phyloP scores from a whole-genome alignment of 805 yeast genomes.

The Saccharomycopsis oosterbeekiorum region DNA sequence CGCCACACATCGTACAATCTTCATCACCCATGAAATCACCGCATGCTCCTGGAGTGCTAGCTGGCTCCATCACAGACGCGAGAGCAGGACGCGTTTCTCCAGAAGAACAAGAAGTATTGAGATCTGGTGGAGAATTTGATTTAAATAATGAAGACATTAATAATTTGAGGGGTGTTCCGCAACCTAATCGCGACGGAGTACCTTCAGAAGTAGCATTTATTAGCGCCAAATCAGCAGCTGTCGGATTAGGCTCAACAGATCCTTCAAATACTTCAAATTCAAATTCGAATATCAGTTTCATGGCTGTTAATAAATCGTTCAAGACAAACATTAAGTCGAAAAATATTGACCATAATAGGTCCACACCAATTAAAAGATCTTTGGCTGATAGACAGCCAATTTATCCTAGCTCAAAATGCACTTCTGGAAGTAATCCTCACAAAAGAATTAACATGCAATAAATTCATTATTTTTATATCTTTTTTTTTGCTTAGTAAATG shows the following conservation, averaged over 20 bases:
- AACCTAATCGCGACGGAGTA: conserved; percentile 14
- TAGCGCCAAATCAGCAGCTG: conserved; percentile 55
- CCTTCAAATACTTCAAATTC: conserved; percentile 30
- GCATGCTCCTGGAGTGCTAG: background rate
- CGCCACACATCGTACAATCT: background rate
- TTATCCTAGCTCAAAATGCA: conserved; percentile 8
- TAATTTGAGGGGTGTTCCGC: background rate
- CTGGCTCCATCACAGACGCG: too few relatives aligned
- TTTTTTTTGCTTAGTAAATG: too few relatives aligned
- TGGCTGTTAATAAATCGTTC: conserved; percentile 35
- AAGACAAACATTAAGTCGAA: conserved; percentile 26
- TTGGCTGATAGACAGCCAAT: conserved; percentile 16
- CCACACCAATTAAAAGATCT: conserved; percentile 49
- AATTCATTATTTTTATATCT: background rate
- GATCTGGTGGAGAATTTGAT: background rate
- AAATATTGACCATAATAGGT: conserved; percentile 58
- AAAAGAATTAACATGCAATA: background rate
- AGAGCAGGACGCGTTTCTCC: background rate
- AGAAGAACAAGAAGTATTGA: background rate
- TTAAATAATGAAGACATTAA: background rate
- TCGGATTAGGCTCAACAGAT: conserved; percentile 34
- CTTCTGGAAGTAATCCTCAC: background rate
- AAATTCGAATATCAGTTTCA: conserved; percentile 47
- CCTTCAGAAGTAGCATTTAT: conserved; percentile 36
- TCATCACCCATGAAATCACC: background rate